A percentile compares a stretch with the other conserved stretches of the same genome.
Evolutionary conservation across 2,329 filamentous ascomycete genomes (phyloP).

Genomic region (Pestalotiopsis fici): DNA sequence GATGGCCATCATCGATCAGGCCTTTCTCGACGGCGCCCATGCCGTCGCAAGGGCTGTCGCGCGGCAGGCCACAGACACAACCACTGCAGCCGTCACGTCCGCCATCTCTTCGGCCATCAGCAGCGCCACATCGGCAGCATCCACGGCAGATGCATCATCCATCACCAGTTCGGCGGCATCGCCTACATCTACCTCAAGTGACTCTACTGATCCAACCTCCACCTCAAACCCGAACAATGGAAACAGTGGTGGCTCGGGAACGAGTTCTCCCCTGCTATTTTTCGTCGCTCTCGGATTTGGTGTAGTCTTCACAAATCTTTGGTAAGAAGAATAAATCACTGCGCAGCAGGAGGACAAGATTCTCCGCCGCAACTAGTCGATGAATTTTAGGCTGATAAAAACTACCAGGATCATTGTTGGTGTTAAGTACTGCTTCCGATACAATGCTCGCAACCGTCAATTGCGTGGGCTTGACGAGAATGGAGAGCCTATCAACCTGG

Average conservation of each 20-base stretch:
- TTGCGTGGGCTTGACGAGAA: conserved; percentile 72
- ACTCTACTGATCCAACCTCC: conserved; percentile 15
- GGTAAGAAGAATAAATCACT: conserved; percentile 58
- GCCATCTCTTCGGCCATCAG: conserved; percentile 5
- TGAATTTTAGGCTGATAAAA: conserved; percentile 17
- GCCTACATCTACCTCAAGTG: background rate
- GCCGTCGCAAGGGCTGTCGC: conserved; percentile 36
- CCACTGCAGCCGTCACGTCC: conserved; percentile 10
- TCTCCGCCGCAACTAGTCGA: conserved; percentile 13
- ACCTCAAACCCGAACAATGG: conserved; percentile 14
- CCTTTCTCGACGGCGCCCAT: conserved; percentile 35
- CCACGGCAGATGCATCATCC: conserved; percentile 3
- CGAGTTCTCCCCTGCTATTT: conserved; percentile 79
- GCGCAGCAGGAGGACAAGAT: background rate
- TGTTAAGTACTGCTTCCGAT: conserved; percentile 98
- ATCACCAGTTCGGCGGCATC: conserved; percentile 8
- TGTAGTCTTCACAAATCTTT: conserved; percentile 97
- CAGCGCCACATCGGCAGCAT: conserved; percentile 2
- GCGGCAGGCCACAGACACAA: conserved; percentile 23
- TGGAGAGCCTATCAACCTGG: conserved; percentile 85
- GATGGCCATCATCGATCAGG: conserved; percentile 39
- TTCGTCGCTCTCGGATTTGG: conserved; percentile 96
- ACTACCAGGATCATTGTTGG: conserved; percentile 91
- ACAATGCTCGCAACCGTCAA: conserved; percentile 90
- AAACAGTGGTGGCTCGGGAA: conserved; percentile 45